Evolutionary conservation across 345 rosid species (phyloP).

Genomic region (Citropsis articulata): DNA sequence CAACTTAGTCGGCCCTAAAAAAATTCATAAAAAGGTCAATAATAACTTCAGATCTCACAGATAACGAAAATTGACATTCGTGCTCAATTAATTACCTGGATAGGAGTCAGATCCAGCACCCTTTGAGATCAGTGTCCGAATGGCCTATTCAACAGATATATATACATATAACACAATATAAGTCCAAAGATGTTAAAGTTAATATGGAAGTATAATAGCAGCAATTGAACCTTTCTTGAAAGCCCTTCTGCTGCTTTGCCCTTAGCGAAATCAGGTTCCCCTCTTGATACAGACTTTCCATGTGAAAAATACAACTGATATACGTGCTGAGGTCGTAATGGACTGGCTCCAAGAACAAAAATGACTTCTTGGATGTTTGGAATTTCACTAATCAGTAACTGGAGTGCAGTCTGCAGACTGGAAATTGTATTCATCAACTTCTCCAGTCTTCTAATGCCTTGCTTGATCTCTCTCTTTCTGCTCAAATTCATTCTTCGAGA

Average conservation of each 20-base stretch:
- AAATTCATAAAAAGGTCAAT: background rate
- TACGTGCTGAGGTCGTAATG: constrained; percentile 66
- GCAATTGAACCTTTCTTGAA: constrained; percentile 63
- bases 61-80: background rate
- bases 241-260: constrained; percentile 65
- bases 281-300: constrained; percentile 24
- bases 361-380: constrained; percentile 46
- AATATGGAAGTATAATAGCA: constrained; percentile 1
- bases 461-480: constrained; percentile 69
- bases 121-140: constrained; percentile 66
- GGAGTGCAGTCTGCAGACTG: constrained; percentile 50
- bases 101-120: constrained; percentile 78
- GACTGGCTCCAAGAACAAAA: constrained; percentile 71
- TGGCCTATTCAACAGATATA: constrained; percentile 43
- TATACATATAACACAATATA: background rate
- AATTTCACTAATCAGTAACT: constrained; percentile 40
- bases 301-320: constrained; percentile 56
- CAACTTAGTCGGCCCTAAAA: constrained; percentile 68
- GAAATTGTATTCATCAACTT: constrained; percentile 60
- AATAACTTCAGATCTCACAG: constrained; percentile 4
- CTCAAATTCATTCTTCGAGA: constrained; percentile 44
- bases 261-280: constrained; percentile 47
- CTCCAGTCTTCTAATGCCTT: constrained; percentile 56
- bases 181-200: background rate
- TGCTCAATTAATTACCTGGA: constrained; percentile 56